Base-by-base conservation (phyloP, 176 grass and related monocot species). In the Olyra latifolia region DNA sequence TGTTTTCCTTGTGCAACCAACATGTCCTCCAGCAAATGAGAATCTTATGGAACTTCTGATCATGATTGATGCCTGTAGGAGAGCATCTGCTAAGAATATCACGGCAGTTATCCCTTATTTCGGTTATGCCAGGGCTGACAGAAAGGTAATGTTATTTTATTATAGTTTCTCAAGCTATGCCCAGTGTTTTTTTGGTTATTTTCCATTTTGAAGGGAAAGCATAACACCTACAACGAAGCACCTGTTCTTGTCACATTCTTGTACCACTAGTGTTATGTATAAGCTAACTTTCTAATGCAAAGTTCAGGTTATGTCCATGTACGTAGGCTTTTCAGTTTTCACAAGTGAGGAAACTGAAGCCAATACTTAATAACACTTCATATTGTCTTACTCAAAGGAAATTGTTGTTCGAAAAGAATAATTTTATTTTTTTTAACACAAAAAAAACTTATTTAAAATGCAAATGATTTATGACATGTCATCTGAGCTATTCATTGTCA, bases 41-140 rank as follows among this genome's bases (percentile, higher is more conserved):
- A 98, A 98, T 95, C 90, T 98, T 73, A 94, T 98, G 92, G 95
- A 95, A 85, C 95, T 98, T 77, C 76, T 94, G 25, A 76, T 98
- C 78, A 98, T 94, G 92, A 94, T 98, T 48, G 95, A 98, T 83
- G 92, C 95, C n/a, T 98, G 95, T 83, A 80, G 95, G 41, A 94
- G 95, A 86, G 95, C 95, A 76, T 98, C 95, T 72, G 95, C 95
- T 56, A 98, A 95, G 84, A 98, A 87, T 85, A 98, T 98, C 41
- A 98, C 95, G 32, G 95, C 92, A 70, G 95, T 98, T 44, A 94
- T 98, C 82, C 92, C 95, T 82, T 98, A 98, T 87, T 98, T 98
- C 75, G 95, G 95, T 85, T 98, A 98, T 83, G 95, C 95, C 66
- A 94, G 92, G 75, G 95, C 92, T 80, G 95, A 98, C 72, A 91